Conservation (phyloP, 257 asterid species). For the Solanum sitiens region DNA sequence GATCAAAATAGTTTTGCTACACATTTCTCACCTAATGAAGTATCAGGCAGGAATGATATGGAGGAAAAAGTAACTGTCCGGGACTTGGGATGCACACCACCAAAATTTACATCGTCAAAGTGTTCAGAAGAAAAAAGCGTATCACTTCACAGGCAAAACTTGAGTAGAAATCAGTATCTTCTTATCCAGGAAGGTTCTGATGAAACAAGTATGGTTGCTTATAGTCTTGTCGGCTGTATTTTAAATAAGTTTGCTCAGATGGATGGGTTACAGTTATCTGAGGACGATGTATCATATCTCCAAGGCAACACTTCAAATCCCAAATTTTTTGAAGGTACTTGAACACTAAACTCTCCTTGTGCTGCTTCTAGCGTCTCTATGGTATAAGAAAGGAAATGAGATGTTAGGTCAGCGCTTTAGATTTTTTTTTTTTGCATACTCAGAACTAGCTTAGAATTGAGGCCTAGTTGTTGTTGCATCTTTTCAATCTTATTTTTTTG, state of each 20-base stretch:
- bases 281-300: constrained; percentile 39
- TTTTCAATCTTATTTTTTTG: background rate
- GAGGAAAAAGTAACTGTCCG: constrained; percentile 12
- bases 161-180: constrained; percentile 44
- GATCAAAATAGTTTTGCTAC: constrained; percentile 9
- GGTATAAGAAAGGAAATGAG: background rate
- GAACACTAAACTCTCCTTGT: background rate
- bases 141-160: constrained; percentile 9
- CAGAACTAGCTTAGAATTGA: background rate
- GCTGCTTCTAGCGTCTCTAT: background rate
- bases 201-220: constrained; percentile 49
- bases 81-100: background rate
- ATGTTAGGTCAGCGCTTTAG: background rate
- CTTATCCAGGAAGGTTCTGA: constrained; percentile 81
- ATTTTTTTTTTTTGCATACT: background rate
- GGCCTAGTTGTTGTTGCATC: background rate
- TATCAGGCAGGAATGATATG: constrained; percentile 1
- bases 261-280: constrained; percentile 23
- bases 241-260: constrained; percentile 40
- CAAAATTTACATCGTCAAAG: constrained; percentile 3
- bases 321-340: constrained; percentile 33
- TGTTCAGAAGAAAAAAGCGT: constrained; percentile 9
- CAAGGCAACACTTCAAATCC: constrained; percentile 22
- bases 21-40: constrained; percentile 6
- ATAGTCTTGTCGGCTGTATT: constrained; percentile 41